Percentiles rank a stretch among this genome's conserved stretches.
These are phyloP conservation scores for Endoconidiophora laricicola DNA, from an alignment of 2,329 filamentous ascomycete genomes.

Conservation along the genomic window DNA sequence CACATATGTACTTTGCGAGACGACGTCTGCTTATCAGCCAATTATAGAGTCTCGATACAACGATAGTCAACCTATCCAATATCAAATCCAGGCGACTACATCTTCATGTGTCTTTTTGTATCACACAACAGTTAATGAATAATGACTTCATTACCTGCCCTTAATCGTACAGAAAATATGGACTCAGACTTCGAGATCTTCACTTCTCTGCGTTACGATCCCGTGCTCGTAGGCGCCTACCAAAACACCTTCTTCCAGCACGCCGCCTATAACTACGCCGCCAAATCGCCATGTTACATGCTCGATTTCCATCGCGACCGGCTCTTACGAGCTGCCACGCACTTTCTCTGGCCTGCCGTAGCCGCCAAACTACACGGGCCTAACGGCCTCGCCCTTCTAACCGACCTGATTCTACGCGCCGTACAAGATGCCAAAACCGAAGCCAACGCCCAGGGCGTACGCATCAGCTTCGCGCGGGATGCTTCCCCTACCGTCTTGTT, in stretches of 20 bases:
- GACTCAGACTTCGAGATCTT: conserved; percentile 42
- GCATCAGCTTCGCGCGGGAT: conserved; percentile 34
- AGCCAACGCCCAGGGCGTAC: conserved; percentile 23
- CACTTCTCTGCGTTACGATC: conserved; percentile 57
- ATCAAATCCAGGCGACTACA: too few species aligned
- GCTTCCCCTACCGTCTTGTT: conserved; percentile 30
- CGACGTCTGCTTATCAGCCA: too few species aligned
- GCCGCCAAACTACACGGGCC: conserved; percentile 28
- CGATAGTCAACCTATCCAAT: too few species aligned
- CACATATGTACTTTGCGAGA: too few species aligned
- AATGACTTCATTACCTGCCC: too few species aligned
- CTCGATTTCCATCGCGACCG: conserved; percentile 63
- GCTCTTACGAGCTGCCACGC: conserved; percentile 44
- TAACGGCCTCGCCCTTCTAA: conserved; percentile 28
- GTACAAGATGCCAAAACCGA: neutral
- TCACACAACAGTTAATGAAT: too few species aligned
- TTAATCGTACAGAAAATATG: conserved; percentile 17
- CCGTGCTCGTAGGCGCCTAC: conserved; percentile 30
- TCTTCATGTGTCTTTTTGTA: too few species aligned
- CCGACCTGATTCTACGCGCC: conserved; percentile 20
- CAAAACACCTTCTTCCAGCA: conserved; percentile 22
- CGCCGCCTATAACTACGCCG: conserved; percentile 35
- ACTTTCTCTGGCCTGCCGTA: conserved; percentile 38
- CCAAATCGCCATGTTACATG: conserved; percentile 56
- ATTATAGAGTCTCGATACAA: too few species aligned